Evolutionary conservation across 108 stramenopile genomes (phyloP).

Genomic region (Cylindrotheca closterium): DNA sequence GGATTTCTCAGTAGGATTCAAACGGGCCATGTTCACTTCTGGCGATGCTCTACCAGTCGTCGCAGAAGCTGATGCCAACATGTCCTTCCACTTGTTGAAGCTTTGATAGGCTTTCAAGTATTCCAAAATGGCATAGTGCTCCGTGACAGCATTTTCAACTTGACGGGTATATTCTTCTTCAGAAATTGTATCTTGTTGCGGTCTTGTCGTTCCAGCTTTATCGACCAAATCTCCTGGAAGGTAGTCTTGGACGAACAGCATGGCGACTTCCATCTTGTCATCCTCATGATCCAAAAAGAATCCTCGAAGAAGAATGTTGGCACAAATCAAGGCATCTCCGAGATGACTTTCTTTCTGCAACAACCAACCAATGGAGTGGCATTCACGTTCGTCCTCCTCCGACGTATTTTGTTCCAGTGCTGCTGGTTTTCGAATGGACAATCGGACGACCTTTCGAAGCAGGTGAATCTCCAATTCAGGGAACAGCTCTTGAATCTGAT

Average conservation of each 20-base stretch:
- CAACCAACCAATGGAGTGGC: constrained; percentile 60
- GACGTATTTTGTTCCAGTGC: constrained; percentile 1
- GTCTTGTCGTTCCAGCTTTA: constrained; percentile 6
- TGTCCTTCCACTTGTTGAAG: constrained; percentile 38
- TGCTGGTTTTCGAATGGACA: background rate
- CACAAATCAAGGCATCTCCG: constrained; percentile 67
- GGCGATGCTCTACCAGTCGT: background rate
- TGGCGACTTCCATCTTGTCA: constrained; percentile 36
- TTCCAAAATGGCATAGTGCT: constrained; percentile 27
- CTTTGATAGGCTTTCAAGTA: constrained; percentile 45
- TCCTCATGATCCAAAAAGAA: constrained; percentile 49
- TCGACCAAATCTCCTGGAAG: constrained; percentile 32
- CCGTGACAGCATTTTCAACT: constrained; percentile 27
- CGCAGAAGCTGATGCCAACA: constrained; percentile 14
- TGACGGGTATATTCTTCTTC: background rate
- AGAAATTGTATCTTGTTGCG: background rate
- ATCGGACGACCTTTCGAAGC: constrained; percentile 51
- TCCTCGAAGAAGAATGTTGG: constrained; percentile 65
- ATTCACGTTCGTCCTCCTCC: constrained; percentile 23
- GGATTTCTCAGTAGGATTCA: constrained; percentile 38
- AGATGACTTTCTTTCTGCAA: constrained; percentile 51
- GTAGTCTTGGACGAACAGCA: constrained; percentile 30
- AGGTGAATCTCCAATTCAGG: constrained; percentile 30
- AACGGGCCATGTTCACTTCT: constrained; percentile 9
- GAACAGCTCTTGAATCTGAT: constrained; percentile 61